Conservation (phyloP, 345 rosid genomes). For the Moricandia moricandioides region DNA sequence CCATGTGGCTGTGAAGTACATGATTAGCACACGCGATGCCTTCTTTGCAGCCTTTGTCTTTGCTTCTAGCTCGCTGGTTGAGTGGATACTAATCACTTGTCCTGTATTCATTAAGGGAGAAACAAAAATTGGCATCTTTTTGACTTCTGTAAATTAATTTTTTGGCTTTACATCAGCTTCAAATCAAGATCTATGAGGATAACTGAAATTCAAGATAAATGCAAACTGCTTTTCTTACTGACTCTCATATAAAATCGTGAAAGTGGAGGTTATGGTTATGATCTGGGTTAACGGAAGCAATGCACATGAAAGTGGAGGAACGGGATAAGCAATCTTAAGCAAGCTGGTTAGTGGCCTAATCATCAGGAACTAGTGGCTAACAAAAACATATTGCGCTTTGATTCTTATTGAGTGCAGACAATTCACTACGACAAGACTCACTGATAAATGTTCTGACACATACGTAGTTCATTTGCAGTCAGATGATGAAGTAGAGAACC, state of each 20-base stretch:
- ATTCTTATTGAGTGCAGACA: background rate
- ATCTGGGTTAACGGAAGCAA: background rate
- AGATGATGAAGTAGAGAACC: slow-evolving; percentile 4
- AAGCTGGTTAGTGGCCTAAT: slow-evolving; percentile 12
- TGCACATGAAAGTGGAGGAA: background rate
- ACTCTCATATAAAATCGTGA: background rate
- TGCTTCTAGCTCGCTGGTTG: slow-evolving; percentile 61
- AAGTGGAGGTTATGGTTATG: background rate
- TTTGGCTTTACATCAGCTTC: background rate
- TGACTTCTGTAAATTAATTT: background rate
- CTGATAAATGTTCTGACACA: background rate
- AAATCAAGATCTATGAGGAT: slow-evolving; percentile 33
- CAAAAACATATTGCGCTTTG: background rate
- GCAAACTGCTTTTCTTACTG: slow-evolving; percentile 53
- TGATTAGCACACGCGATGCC: slow-evolving; percentile 66
- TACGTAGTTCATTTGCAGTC: slow-evolving; percentile 4
- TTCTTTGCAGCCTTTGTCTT: slow-evolving; percentile 64
- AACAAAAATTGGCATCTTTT: background rate
- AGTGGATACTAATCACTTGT: slow-evolving; percentile 66
- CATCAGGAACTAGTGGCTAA: background rate
- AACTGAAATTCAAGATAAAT: slow-evolving; percentile 23
- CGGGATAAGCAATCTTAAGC: slow-evolving; percentile 12
- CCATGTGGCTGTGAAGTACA: slow-evolving; percentile 94
- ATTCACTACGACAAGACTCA: background rate
- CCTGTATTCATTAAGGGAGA: slow-evolving; percentile 43